phyloP scores from a whole-genome alignment of 1,284 basidiomycete genomes.

The Sanghuangporus baumii region DNA sequence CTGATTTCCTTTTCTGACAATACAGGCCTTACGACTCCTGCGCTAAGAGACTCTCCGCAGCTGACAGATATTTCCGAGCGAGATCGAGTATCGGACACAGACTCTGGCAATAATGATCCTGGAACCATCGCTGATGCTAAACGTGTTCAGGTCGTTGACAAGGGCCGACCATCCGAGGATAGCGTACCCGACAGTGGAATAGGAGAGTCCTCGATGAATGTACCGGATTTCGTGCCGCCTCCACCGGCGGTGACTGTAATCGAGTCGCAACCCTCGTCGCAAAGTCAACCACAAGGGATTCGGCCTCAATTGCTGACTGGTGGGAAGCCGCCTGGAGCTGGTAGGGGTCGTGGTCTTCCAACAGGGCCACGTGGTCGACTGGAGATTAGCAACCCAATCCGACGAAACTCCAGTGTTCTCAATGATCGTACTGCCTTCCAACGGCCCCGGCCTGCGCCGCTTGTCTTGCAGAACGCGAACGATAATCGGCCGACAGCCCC shows the following conservation, averaged over 20 bases:
- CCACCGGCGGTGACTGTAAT: neutral
- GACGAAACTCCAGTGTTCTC: slow-evolving; percentile 24
- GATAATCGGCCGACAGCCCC: slow-evolving; percentile 4
- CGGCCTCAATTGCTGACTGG: slow-evolving; percentile 2
- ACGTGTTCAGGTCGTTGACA: slow-evolving; percentile 13
- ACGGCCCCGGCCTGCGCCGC: slow-evolving; percentile 39
- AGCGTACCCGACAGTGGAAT: slow-evolving; percentile 3
- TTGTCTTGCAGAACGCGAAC: slow-evolving; percentile 18
- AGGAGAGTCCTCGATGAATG: neutral
- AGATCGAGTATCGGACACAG: slow-evolving; percentile 8
- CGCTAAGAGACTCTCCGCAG: slow-evolving; percentile 1
- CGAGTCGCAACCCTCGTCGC: neutral
- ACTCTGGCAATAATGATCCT: slow-evolving; percentile 10
- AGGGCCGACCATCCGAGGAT: slow-evolving; percentile 6
- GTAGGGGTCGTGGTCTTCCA: slow-evolving; percentile 10
- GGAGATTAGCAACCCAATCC: slow-evolving; percentile 30
- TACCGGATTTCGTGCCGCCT: neutral
- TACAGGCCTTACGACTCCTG: slow-evolving; percentile 23
- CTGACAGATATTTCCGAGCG: slow-evolving; percentile 13
- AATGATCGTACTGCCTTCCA: slow-evolving; percentile 35
- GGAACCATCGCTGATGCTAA: slow-evolving; percentile 15
- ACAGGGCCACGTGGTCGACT: slow-evolving; percentile 21
- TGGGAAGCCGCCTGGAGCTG: neutral
- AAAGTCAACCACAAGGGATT: neutral
- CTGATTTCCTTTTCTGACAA: neutral